phyloP scores from a whole-genome alignment of 352 stramenopile species.

The Phytophthora kernoviae region DNA sequence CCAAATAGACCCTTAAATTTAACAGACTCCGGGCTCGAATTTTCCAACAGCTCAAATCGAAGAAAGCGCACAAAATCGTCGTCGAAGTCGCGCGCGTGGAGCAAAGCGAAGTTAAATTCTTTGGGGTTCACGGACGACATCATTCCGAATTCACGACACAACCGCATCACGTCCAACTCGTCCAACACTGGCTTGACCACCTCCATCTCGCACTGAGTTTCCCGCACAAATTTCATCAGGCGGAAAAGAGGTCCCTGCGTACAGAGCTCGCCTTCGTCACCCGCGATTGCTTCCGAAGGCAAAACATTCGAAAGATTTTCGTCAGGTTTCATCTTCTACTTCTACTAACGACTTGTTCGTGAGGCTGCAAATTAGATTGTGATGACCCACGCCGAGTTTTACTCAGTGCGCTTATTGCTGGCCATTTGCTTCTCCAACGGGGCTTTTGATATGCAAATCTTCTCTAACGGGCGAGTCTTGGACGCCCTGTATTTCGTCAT shows the following conservation, averaged over 20 bases:
- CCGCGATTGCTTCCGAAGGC: background rate
- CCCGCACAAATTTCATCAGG: constrained; percentile 46
- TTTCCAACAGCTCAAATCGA: constrained; percentile 47
- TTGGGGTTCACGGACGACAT: constrained; percentile 47
- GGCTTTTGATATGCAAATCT: no score
- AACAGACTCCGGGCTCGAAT: constrained; percentile 14
- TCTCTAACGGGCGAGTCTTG: no score
- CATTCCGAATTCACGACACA: constrained; percentile 61
- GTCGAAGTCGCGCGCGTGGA: constrained; percentile 62
- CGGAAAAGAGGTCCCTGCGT: constrained; percentile 46
- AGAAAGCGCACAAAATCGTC: constrained; percentile 70
- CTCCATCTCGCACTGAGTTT: constrained; percentile 68
- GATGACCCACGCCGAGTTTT: no score
- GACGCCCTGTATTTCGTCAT: background rate
- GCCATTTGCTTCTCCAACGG: no score
- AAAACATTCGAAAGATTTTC: constrained; percentile 1
- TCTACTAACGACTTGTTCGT: background rate
- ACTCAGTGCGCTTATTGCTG: no score
- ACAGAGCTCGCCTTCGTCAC: background rate
- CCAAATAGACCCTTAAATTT: constrained; percentile 55
- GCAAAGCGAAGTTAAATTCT: constrained; percentile 54
- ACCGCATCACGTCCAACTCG: constrained; percentile 70
- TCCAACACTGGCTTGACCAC: constrained; percentile 77
- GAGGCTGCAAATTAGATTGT: constrained; percentile 7
- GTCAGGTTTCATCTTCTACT: constrained; percentile 1